Percentiles rank a stretch among this genome's conserved stretches.
Conservation (phyloP, 2,329 filamentous ascomycete genomes). For the Aspergillus sp. region DNA sequence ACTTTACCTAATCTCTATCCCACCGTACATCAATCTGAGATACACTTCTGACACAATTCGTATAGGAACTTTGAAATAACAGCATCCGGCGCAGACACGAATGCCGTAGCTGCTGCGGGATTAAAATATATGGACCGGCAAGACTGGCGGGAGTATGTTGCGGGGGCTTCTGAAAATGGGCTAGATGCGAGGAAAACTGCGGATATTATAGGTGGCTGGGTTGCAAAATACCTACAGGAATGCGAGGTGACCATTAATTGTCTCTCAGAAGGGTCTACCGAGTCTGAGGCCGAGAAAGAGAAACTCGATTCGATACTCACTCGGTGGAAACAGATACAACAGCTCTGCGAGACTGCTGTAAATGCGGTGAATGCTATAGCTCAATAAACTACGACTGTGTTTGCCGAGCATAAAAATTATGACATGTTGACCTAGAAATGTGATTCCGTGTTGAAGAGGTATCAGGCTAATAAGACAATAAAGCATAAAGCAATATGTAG, state of each 20-base stretch:
- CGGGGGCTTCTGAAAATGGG: slow-evolving; percentile 19
- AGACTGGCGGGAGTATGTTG: slow-evolving; percentile 31
- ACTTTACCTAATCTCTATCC: neutral
- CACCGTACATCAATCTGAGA: neutral
- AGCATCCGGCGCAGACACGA: slow-evolving; percentile 24
- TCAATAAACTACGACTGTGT: neutral
- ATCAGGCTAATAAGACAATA: neutral
- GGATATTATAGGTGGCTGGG: slow-evolving; percentile 25
- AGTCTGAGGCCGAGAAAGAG: slow-evolving; percentile 7
- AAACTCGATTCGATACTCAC: slow-evolving; percentile 20
- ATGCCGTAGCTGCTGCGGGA: slow-evolving; percentile 31
- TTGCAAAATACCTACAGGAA: slow-evolving; percentile 28
- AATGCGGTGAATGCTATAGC: slow-evolving; percentile 12
- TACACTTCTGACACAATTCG: neutral
- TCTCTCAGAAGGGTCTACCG: slow-evolving; percentile 3
- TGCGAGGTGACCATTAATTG: slow-evolving; percentile 18
- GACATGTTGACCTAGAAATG: neutral
- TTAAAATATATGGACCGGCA: slow-evolving; percentile 29
- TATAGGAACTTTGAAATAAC: slow-evolving; percentile 34
- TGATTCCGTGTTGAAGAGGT: neutral
- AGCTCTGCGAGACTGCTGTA: slow-evolving; percentile 25
- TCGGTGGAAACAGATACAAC: slow-evolving; percentile 35
- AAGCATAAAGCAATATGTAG: neutral
- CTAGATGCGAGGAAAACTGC: slow-evolving; percentile 23
- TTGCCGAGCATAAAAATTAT: neutral